Evolutionary conservation across 305 asterid species (phyloP).

Genomic region (Galium porrigens): DNA sequence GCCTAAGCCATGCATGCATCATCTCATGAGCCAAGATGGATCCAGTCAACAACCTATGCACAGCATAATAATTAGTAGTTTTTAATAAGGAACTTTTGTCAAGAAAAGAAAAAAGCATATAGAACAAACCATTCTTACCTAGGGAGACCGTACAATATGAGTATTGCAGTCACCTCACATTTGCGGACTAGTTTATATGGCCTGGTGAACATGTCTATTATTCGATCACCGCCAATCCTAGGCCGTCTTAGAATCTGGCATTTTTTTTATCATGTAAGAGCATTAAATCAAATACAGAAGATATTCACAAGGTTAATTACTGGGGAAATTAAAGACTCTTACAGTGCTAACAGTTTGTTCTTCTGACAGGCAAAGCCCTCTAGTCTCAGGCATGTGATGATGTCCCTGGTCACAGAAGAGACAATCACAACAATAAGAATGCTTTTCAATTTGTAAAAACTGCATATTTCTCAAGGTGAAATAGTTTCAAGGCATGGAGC

Average conservation of each 20-base stretch:
- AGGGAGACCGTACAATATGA: constrained; percentile 83
- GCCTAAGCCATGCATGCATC: constrained; percentile 99
- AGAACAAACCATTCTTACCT: constrained; percentile 36
- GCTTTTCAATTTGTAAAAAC: constrained; percentile 6
- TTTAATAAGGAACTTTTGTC: constrained; percentile 1
- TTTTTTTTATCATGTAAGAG: constrained; percentile 12
- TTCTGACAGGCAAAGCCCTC: constrained; percentile 97
- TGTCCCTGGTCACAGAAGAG: constrained; percentile 46
- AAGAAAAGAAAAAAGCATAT: background rate
- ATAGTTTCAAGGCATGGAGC: constrained; percentile 10
- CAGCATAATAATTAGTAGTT: background rate
- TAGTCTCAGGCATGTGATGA: constrained; percentile 95
- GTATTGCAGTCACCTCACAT: constrained; percentile 98
- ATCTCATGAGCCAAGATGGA: constrained; percentile 96
- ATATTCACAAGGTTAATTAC: background rate
- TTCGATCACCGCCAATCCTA: constrained; percentile 60
- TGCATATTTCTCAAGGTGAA: background rate
- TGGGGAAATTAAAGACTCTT: constrained; percentile 19
- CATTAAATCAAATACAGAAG: constrained; percentile 2
- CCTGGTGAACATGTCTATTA: constrained; percentile 80
- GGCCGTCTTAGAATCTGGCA: constrained; percentile 74
- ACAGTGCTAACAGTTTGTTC: constrained; percentile 95
- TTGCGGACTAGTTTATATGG: constrained; percentile 66
- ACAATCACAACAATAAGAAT: background rate
- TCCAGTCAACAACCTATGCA: constrained; percentile 69